Conservation (phyloP, 1,284 basidiomycete genomes). For the Thelephora terrestris region DNA sequence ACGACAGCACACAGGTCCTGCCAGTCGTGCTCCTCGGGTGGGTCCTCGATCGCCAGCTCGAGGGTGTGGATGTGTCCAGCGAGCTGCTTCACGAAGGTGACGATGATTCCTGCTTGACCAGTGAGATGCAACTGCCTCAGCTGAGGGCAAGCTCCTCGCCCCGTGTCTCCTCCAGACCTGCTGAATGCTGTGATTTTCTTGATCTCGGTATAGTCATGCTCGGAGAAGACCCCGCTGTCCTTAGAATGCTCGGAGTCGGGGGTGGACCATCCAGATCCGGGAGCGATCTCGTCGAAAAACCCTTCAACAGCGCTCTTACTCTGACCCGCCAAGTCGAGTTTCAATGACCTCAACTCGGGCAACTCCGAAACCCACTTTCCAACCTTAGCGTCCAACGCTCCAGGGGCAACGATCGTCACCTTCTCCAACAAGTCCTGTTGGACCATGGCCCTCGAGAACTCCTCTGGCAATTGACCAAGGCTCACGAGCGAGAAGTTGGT, state of each 20-base stretch:
- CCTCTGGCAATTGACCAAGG: slow-evolving; percentile 55
- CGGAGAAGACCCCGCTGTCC: slow-evolving; percentile 69
- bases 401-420: slow-evolving; percentile 57
- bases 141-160: slow-evolving; percentile 37
- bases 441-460: slow-evolving; percentile 52
- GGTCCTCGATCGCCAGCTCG: slow-evolving; percentile 67
- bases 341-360: slow-evolving; percentile 46
- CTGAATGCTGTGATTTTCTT: slow-evolving; percentile 57
- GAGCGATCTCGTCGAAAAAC: slow-evolving; percentile 60
- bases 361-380: slow-evolving; percentile 59
- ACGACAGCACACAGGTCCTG: slow-evolving; percentile 52
- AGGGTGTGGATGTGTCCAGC: slow-evolving; percentile 47
- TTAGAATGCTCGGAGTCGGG: slow-evolving; percentile 54
- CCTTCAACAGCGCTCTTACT: slow-evolving; percentile 58
- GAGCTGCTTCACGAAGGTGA: slow-evolving; percentile 59
- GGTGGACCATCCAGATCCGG: slow-evolving; percentile 54
- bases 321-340: slow-evolving; percentile 60
- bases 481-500: slow-evolving; percentile 58
- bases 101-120: slow-evolving; percentile 56
- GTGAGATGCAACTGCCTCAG: slow-evolving; percentile 54
- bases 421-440: slow-evolving; percentile 50
- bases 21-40: slow-evolving; percentile 63
- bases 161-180: slow-evolving; percentile 28
- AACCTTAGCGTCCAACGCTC: slow-evolving; percentile 52
- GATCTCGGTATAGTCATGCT: slow-evolving; percentile 60